Evolutionary conservation across 495 filamentous ascomycete species (phyloP).

Genomic region (Hypoxylon cercidicola): DNA sequence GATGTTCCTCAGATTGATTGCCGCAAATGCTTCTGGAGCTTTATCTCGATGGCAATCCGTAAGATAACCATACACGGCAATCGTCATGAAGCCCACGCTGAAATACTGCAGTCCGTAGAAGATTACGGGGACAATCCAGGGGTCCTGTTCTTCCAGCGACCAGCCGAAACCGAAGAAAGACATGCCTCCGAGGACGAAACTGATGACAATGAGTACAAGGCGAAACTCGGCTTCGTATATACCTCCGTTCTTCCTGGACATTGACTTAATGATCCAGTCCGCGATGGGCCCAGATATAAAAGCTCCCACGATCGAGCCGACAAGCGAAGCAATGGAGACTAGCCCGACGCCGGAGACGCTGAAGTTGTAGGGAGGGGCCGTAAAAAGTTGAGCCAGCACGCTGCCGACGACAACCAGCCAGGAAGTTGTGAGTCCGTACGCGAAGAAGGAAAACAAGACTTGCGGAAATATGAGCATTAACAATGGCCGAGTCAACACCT

Average conservation of each 20-base stretch:
- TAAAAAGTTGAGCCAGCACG: constrained; percentile 53
- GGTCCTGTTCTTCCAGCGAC: constrained; percentile 46
- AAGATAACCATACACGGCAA: constrained; percentile 54
- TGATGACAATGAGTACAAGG: constrained; percentile 53
- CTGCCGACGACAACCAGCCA: constrained; percentile 56
- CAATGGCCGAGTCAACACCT: constrained; percentile 51
- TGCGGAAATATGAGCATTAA: constrained; percentile 52
- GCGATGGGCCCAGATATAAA: constrained; percentile 50
- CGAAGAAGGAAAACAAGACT: constrained; percentile 55
- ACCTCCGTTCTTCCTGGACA: constrained; percentile 55
- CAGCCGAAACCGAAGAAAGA: constrained; percentile 58
- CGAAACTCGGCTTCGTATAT: constrained; percentile 61
- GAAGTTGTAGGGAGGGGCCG: constrained; percentile 54
- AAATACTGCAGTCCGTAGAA: constrained; percentile 58
- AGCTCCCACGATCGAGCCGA: constrained; percentile 53
- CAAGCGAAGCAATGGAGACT: constrained; percentile 51
- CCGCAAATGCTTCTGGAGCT: constrained; percentile 57
- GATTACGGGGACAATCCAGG: constrained; percentile 54
- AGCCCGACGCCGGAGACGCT: constrained; percentile 52
- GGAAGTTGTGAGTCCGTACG: constrained; percentile 55
- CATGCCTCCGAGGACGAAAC: constrained; percentile 49
- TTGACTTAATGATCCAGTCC: constrained; percentile 50
- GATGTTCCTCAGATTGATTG: constrained; percentile 57
- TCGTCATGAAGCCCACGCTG: constrained; percentile 55
- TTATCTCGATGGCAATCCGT: constrained; percentile 58